Evolutionary conservation across 2,329 filamentous ascomycete genomes (phyloP).

Genomic region (Hymenoscyphus occultus): DNA sequence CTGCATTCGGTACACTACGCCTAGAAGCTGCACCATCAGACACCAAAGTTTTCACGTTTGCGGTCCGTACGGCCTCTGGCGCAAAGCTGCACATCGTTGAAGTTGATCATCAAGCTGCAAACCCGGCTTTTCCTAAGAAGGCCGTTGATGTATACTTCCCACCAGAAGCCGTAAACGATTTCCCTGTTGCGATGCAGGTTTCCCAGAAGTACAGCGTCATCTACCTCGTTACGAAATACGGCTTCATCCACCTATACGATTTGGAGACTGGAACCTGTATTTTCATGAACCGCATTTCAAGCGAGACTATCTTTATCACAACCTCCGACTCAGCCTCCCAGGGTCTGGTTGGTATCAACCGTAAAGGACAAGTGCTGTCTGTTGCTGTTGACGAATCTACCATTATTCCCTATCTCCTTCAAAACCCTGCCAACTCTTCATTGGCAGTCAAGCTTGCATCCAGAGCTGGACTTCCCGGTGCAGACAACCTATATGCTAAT

Average conservation of each 20-base stretch:
- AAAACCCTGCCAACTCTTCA: constrained; percentile 90
- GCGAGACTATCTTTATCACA: constrained; percentile 97
- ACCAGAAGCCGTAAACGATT: constrained; percentile 90
- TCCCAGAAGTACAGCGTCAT: constrained; percentile 96
- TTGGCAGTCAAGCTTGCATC: constrained; percentile 96
- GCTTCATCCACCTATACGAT: constrained; percentile 98
- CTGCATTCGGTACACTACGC: constrained; percentile 85
- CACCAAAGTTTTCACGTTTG: constrained; percentile 95
- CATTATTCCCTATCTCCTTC: constrained; percentile 89
- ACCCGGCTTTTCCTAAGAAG: constrained; percentile 90
- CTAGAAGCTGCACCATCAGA: constrained; percentile 86
- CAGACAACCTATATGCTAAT: constrained; percentile 87
- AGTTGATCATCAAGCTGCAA: constrained; percentile 87
- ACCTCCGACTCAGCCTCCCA: constrained; percentile 77
- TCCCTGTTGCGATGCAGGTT: constrained; percentile 96
- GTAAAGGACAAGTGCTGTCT: constrained; percentile 93
- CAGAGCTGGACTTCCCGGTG: constrained; percentile 86
- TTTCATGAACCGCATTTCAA: constrained; percentile 99
- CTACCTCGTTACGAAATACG: constrained; percentile 97
- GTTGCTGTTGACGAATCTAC: constrained; percentile 90
- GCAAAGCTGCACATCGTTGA: constrained; percentile 98
- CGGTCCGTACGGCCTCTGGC: constrained; percentile 82
- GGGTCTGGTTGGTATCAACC: constrained; percentile 92
- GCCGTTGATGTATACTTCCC: constrained; percentile 98
- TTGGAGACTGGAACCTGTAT: constrained; percentile 93